Percentiles rank a stretch among this genome's conserved stretches.
Conservation (phyloP, 176 grass and related monocot species). For the Carex pumila region DNA sequence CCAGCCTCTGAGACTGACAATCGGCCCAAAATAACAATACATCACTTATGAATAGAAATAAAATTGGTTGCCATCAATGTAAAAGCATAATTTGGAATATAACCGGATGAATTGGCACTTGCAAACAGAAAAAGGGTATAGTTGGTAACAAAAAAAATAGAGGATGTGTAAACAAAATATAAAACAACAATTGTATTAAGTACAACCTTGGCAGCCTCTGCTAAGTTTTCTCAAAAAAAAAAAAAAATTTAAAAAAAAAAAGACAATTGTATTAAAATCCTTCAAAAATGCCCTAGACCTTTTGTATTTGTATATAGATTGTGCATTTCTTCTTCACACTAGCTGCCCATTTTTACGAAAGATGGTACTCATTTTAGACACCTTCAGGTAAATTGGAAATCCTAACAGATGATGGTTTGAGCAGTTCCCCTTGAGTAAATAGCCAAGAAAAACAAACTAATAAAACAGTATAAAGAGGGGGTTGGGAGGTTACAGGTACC, state of each 20-base stretch:
- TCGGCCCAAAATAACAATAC: neutral
- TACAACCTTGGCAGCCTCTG: too few species aligned
- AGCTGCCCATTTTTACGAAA: neutral
- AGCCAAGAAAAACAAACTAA: neutral
- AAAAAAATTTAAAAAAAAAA: too few species aligned
- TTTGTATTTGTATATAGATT: neutral
- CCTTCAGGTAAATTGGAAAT: neutral
- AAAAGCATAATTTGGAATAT: neutral
- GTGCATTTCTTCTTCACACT: neutral
- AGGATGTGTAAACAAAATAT: neutral
- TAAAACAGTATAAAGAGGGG: neutral
- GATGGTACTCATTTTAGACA: neutral
- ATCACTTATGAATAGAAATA: neutral
- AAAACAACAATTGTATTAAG: neutral
- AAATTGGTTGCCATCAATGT: neutral
- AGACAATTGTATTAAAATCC: neutral
- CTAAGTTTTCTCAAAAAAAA: too few species aligned
- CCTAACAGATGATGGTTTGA: neutral
- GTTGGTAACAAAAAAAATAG: neutral
- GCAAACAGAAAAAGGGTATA: neutral
- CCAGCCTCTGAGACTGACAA: slow-evolving; percentile 59
- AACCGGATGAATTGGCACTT: neutral
- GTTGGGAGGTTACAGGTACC: slow-evolving; percentile 26
- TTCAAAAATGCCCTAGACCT: neutral
- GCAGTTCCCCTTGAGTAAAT: slow-evolving; percentile 1